phyloP scores from a whole-genome alignment of 129 eudicot species.

The Artemisia argyi region DNA sequence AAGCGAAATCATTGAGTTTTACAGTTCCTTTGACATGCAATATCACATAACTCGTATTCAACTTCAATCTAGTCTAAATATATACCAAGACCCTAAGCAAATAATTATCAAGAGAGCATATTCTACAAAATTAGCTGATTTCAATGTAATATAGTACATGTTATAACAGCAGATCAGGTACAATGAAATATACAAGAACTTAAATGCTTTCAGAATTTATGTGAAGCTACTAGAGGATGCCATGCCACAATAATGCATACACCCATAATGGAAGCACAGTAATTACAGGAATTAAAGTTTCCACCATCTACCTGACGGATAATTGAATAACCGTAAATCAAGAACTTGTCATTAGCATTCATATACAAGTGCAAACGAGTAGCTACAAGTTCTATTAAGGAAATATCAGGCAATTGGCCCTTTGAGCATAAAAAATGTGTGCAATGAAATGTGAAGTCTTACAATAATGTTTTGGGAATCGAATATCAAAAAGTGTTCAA shows the following conservation, averaged over 20 bases:
- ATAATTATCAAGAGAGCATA: slow-evolving; percentile 3
- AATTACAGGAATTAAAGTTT: background rate
- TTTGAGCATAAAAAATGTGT: too few relatives aligned
- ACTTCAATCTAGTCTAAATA: background rate
- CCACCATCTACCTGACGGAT: slow-evolving; percentile 19
- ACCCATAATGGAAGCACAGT: slow-evolving; percentile 25
- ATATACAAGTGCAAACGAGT: background rate
- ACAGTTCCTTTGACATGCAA: background rate
- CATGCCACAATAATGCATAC: slow-evolving; percentile 8
- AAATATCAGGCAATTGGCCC: too few relatives aligned
- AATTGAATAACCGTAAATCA: background rate
- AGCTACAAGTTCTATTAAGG: too few relatives aligned
- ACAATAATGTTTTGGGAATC: too few relatives aligned
- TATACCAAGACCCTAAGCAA: slow-evolving; percentile 3
- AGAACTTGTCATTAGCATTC: slow-evolving; percentile 1
- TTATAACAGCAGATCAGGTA: background rate
- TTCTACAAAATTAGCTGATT: background rate
- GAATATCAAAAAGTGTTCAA: too few relatives aligned
- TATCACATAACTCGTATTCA: background rate
- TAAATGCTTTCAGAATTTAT: background rate
- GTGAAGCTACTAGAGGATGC: background rate
- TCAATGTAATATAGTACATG: background rate
- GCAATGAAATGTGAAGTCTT: too few relatives aligned
- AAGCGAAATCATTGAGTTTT: background rate
- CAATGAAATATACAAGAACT: slow-evolving; percentile 9